Conservation (phyloP, 2,329 filamentous ascomycete species). For the Monosporascus ibericus region DNA sequence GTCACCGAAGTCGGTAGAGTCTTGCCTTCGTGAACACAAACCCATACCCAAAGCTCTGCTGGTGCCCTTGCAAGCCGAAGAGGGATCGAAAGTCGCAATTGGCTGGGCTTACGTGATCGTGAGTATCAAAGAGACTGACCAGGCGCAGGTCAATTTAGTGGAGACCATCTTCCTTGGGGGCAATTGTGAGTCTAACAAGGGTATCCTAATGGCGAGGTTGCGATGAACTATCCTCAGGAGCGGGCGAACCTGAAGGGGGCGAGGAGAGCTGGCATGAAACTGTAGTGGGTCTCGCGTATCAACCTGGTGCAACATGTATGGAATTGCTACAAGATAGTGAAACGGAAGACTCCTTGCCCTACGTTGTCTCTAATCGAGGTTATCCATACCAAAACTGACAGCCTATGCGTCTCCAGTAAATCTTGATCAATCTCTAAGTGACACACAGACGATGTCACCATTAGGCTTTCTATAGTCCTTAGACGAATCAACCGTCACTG, state of each 20-base stretch:
- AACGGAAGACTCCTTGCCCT: too few species aligned
- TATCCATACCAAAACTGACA: too few species aligned
- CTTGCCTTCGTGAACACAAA: slow-evolving; percentile 16
- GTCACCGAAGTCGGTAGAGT: slow-evolving; percentile 20
- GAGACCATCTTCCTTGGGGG: slow-evolving; percentile 12
- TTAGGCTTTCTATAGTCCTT: too few species aligned
- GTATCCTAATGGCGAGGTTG: neutral
- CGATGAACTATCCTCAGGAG: neutral
- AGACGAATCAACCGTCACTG: too few species aligned
- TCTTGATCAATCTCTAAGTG: too few species aligned
- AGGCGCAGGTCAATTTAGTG: slow-evolving; percentile 17
- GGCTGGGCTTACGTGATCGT: slow-evolving; percentile 21
- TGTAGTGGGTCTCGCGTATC: neutral
- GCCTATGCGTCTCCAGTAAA: too few species aligned
- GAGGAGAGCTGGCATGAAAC: neutral
- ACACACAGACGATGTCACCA: too few species aligned
- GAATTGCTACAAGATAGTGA: too few species aligned
- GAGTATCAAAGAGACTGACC: slow-evolving; percentile 18
- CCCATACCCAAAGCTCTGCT: slow-evolving; percentile 15
- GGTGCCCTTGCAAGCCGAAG: slow-evolving; percentile 21
- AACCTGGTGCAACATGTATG: neutral
- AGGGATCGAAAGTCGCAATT: slow-evolving; percentile 16
- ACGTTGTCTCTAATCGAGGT: too few species aligned
- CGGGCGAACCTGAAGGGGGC: neutral
- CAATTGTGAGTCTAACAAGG: slow-evolving; percentile 1